Evolutionary conservation across 148 eudicot genomes (phyloP).

Genomic region (Arctostaphylos glauca): DNA sequence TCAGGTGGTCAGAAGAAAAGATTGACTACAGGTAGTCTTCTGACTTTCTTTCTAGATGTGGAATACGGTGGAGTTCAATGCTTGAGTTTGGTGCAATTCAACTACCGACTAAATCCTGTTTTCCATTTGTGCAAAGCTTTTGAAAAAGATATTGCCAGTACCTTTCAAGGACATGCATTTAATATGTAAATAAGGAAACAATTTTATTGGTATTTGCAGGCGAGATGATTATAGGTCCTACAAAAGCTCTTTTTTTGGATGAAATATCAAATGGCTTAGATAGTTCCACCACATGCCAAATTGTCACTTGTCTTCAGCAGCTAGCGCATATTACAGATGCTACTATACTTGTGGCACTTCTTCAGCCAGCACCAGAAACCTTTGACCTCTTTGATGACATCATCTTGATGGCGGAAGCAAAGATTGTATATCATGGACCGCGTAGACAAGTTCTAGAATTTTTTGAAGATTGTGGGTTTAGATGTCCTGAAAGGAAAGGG

Average conservation of each 20-base stretch:
- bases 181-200: not conserved
- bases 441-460: slow-evolving; percentile 41
- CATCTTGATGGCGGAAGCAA: slow-evolving; percentile 77
- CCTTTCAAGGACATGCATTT: not conserved
- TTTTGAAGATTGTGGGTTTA: slow-evolving; percentile 64
- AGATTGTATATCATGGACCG: slow-evolving; percentile 76
- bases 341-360: slow-evolving; percentile 67
- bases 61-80: not conserved
- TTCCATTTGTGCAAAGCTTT: not conserved
- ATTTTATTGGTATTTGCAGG: slow-evolving; percentile 32
- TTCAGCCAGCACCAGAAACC: slow-evolving; percentile 85
- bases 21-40: slow-evolving; percentile 59
- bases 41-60: not conserved
- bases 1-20: slow-evolving; percentile 88
- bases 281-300: slow-evolving; percentile 80
- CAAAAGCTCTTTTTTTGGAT: slow-evolving; percentile 75
- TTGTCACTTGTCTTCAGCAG: slow-evolving; percentile 64
- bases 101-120: not conserved
- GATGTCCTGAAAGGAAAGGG: slow-evolving; percentile 79
- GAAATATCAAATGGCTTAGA: slow-evolving; percentile 94
- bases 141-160: not conserved
- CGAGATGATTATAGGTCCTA: slow-evolving; percentile 88
- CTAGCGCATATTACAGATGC: slow-evolving; percentile 64
- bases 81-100: not conserved
- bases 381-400: slow-evolving; percentile 80